A percentile compares a stretch with the other conserved stretches of the same genome.
These are phyloP conservation scores for Apiospora pterosperma DNA, from an alignment of 2,329 filamentous ascomycete genomes.

Conservation along the genomic window DNA sequence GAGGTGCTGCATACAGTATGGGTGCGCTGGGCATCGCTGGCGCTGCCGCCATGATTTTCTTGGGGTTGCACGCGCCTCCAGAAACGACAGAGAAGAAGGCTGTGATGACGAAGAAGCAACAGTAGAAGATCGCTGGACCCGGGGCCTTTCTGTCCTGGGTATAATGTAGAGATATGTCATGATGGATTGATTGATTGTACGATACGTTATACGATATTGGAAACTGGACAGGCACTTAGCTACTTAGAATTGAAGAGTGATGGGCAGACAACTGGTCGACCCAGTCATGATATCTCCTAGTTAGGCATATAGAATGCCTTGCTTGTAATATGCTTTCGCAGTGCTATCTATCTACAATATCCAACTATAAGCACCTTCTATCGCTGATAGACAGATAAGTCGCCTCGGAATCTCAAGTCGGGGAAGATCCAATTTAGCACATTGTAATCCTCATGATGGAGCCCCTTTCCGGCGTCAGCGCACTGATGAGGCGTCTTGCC, in stretches of 20 bases:
- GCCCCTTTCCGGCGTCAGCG: background rate
- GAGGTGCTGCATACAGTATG: conserved; percentile 78
- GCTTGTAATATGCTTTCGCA: background rate
- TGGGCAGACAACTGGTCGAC: background rate
- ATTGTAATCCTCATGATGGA: too few species aligned
- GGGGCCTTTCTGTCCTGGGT: background rate
- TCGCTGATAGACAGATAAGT: background rate
- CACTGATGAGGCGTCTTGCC: background rate
- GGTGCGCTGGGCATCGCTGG: conserved; percentile 77
- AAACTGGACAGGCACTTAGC: background rate
- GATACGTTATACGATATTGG: background rate
- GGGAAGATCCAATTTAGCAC: too few species aligned
- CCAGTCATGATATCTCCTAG: background rate
- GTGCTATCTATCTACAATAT: background rate
- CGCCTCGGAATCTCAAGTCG: too few species aligned
- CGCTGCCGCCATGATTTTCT: conserved; percentile 69
- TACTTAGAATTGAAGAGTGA: background rate
- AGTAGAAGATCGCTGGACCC: background rate
- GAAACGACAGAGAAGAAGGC: background rate
- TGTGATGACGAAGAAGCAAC: background rate
- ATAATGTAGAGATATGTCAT: background rate
- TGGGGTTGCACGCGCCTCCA: conserved; percentile 63
- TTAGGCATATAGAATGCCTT: background rate
- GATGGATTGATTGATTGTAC: background rate
- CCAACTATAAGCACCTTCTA: background rate